These are phyloP conservation scores for Cladosporium oxysporum DNA, from an alignment of 2,329 filamentous ascomycete species.

Conservation along the genomic window DNA sequence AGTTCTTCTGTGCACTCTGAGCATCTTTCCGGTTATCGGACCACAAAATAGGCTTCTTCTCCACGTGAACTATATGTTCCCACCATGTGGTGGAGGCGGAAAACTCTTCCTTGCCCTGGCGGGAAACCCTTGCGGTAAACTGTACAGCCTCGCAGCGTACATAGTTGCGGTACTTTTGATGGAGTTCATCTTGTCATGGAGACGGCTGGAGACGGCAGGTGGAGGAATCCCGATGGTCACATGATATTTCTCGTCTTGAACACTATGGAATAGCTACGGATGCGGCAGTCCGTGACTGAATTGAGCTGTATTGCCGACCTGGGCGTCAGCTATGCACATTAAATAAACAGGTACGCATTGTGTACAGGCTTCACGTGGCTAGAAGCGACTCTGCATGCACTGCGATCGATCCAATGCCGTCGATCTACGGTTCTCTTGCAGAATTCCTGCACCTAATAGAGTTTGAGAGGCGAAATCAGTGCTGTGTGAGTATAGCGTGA, in stretches of 20 bases:
- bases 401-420: background rate
- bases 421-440: background rate
- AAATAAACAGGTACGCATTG: background rate
- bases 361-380: background rate
- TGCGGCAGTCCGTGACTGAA: background rate
- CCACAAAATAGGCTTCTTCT: slow-evolving; percentile 12
- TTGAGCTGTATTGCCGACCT: background rate
- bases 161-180: background rate
- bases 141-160: background rate
- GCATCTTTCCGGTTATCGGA: background rate
- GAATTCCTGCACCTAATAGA: background rate
- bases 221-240: background rate
- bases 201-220: background rate
- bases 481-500: background rate
- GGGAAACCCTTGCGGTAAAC: slow-evolving; percentile 7
- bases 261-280: background rate
- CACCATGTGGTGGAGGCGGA: slow-evolving; percentile 3
- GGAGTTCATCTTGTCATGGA: background rate
- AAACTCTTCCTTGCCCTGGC: slow-evolving; percentile 11
- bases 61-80: slow-evolving; percentile 2
- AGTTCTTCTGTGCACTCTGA: background rate
- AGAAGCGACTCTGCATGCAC: background rate
- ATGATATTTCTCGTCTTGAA: background rate
- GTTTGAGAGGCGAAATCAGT: slow-evolving; percentile 2
- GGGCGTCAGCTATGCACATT: background rate